Conservation (phyloP, 2,329 filamentous ascomycete species). For the Diaporthe caulivora region DNA sequence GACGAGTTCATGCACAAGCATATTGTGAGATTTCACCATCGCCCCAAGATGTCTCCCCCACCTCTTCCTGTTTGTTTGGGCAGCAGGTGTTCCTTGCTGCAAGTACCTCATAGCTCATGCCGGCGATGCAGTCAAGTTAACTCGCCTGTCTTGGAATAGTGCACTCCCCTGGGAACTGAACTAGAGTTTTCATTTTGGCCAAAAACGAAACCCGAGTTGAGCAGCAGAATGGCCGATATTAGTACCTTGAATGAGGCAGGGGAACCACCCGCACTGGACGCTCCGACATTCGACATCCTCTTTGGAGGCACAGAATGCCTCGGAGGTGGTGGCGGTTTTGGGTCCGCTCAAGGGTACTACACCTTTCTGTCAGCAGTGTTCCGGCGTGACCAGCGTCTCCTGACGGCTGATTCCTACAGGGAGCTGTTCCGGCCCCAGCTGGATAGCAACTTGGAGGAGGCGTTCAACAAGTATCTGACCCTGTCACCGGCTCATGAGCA, state of each 20-base stretch:
- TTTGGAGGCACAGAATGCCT: slow-evolving; percentile 42
- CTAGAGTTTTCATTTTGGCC: slow-evolving; percentile 46
- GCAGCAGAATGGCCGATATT: slow-evolving; percentile 42
- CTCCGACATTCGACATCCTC: slow-evolving; percentile 40
- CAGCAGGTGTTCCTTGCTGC: too few relatives aligned
- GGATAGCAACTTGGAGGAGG: slow-evolving; percentile 42
- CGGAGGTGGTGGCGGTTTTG: slow-evolving; percentile 43
- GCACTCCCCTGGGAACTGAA: slow-evolving; percentile 40
- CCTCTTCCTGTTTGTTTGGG: not conserved
- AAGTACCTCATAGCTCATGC: not conserved
- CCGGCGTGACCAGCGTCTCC: slow-evolving; percentile 43
- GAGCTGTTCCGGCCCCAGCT: slow-evolving; percentile 47
- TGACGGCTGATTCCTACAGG: slow-evolving; percentile 41
- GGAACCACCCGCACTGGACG: slow-evolving; percentile 42
- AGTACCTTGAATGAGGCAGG: slow-evolving; percentile 42
- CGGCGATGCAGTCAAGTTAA: not conserved
- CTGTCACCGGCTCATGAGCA: slow-evolving; percentile 37
- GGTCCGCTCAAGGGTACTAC: slow-evolving; percentile 42
- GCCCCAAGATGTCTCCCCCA: not conserved
- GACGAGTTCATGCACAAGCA: slow-evolving; percentile 43
- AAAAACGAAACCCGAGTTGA: slow-evolving; percentile 41
- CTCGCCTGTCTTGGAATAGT: not conserved
- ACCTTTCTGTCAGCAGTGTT: slow-evolving; percentile 44
- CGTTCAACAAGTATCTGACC: slow-evolving; percentile 43
- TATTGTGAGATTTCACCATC: slow-evolving; percentile 28